phyloP scores from a whole-genome alignment of 2,329 filamentous ascomycete genomes.

The Cladosporium oxysporum region DNA sequence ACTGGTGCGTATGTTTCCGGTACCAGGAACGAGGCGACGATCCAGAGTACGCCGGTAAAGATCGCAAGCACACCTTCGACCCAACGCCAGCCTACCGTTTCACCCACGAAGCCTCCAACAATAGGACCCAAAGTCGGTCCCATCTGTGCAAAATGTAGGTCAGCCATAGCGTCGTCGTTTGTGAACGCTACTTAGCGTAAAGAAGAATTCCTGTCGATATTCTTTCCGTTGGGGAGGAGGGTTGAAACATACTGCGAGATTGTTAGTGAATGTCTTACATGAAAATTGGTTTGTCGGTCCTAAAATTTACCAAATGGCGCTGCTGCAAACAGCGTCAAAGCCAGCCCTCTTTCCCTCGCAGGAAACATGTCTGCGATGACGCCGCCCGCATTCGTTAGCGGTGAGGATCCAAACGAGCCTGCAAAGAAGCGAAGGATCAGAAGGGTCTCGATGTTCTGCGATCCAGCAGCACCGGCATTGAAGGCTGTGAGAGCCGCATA shows the following conservation, averaged over 20 bases:
- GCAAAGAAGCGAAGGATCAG: slow-evolving; percentile 50
- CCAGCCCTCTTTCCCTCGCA: slow-evolving; percentile 48
- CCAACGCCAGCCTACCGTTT: slow-evolving; percentile 68
- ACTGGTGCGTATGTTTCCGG: slow-evolving; percentile 64
- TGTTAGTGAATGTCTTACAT: no score
- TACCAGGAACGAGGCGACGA: slow-evolving; percentile 53
- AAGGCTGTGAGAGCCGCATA: slow-evolving; percentile 42
- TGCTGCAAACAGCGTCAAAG: slow-evolving; percentile 64
- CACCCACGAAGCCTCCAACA: slow-evolving; percentile 65
- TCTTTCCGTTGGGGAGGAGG: no score
- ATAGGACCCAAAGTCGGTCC: slow-evolving; percentile 66
- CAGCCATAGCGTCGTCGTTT: no score
- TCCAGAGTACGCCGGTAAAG: slow-evolving; percentile 64
- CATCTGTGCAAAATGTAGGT: slow-evolving; percentile 36
- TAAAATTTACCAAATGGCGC: slow-evolving; percentile 55
- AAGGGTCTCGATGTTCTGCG: slow-evolving; percentile 47
- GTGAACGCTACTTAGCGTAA: no score
- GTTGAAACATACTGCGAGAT: no score
- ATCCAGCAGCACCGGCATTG: slow-evolving; percentile 46
- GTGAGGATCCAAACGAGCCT: slow-evolving; percentile 46
- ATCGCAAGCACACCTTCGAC: slow-evolving; percentile 63
- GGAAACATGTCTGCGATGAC: slow-evolving; percentile 51
- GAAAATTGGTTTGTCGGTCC: no score
- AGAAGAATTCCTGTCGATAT: no score
- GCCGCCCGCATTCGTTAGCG: slow-evolving; percentile 49